These are phyloP conservation scores for Acer negundo DNA, from an alignment of 345 rosid species.

Conservation along the genomic window DNA sequence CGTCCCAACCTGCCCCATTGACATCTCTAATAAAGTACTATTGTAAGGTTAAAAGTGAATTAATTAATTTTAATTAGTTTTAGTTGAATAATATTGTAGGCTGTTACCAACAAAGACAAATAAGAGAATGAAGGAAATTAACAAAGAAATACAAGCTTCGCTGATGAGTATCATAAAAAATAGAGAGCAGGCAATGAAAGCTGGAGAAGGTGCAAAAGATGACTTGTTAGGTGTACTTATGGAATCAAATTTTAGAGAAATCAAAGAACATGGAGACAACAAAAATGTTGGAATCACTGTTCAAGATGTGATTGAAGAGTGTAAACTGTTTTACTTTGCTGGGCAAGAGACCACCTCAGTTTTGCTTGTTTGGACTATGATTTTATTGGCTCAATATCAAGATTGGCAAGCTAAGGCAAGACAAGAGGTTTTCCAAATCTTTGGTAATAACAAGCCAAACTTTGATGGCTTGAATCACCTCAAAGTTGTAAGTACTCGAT, in stretches of 20 bases:
- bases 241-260: constrained; percentile 35
- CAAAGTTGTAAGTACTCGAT: constrained; percentile 22
- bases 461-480: constrained; percentile 21
- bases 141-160: constrained; percentile 19
- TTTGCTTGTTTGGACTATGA: constrained; percentile 39
- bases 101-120: constrained; percentile 32
- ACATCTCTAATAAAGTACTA: too few relatives aligned
- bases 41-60: too few relatives aligned
- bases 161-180: constrained; percentile 26
- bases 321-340: constrained; percentile 35
- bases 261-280: constrained; percentile 16
- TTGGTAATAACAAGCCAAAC: constrained; percentile 26
- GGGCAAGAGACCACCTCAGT: constrained; percentile 38
- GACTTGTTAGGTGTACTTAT: constrained; percentile 36
- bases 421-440: constrained; percentile 34
- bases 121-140: constrained; percentile 25
- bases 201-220: constrained; percentile 12
- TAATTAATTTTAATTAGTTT: neutral
- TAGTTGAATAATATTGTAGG: constrained; percentile 14
- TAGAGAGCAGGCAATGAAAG: constrained; percentile 22
- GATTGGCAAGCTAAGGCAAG: constrained; percentile 40
- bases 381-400: constrained; percentile 25
- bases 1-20: too few relatives aligned
- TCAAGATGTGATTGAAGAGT: constrained; percentile 35
- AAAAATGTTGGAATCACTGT: constrained; percentile 18